Base-by-base conservation (phyloP, 2,329 filamentous ascomycete species). In the Colletotrichum echinochloae region DNA sequence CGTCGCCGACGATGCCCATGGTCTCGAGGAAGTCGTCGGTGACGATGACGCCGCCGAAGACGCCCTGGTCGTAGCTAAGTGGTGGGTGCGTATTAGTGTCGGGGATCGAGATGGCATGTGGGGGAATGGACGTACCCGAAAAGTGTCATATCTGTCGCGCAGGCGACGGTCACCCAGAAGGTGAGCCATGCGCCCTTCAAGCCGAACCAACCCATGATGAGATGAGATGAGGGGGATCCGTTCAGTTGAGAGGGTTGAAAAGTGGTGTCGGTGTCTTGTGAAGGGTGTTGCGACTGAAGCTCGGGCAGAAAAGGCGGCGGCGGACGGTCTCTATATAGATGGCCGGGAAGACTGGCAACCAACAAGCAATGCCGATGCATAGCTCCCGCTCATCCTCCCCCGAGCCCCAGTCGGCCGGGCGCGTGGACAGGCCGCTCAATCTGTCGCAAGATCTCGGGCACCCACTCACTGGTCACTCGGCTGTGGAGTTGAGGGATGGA, bases 41-140 rank as follows among this genome's bases (percentile, higher is more conserved):
- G 9, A 83, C 80, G 30, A 86, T 78, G 28, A 87, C 83, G n/a
- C 83, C 83, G 8, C 82, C 81, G 71, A 86, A 85, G 1, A 85
- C 83, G 51, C 83, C 84, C 73, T 86, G 84, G 54, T 86, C 85
- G 60, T 86, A 86, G 9, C 83, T 76, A 33, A 9, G 5, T 2
- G 14, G 14, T 46, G 55, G 26, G 16, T 18, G 44, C 35, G 14
- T 20, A 20, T 54, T 23, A 54, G 51, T n/a, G n/a, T n/a, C 6
- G 20, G n/a, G 4, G 60, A 44, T 35, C 23, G 16, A 9, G 9
- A 26, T 39, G 23, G 35, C 39, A 39, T 39, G n/a, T n/a, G 55
- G 49, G n/a, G 20, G 35, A 41, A 16, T 28, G 30, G 23, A 57
- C 73, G 44, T 66, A 76, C 75, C 75, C 75, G 41, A 76, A 76